Base-by-base conservation (phyloP, 306 rosid genomes). In the Cotoneaster glaucophyllus region DNA sequence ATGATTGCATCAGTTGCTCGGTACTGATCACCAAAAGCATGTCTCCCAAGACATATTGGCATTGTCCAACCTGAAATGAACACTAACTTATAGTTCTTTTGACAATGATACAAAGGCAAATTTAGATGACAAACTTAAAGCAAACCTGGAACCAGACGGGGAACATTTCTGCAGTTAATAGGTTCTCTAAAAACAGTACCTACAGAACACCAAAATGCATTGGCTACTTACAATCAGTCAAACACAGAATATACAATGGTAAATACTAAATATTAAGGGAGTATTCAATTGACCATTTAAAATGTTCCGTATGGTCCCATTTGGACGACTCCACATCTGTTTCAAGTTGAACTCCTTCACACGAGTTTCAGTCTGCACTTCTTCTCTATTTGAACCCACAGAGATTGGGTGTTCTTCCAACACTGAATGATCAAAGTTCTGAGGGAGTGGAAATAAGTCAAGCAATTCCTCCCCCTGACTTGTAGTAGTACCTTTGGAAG, bases 151-250 rank as follows among this genome's bases (percentile, higher is more conserved):
- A 94, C 86, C 61, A 94, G 95, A 50, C 97, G 96, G 67, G 96
- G 95, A 62, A 94, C 67, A 66, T 90, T 94, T 79, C 86, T 90
- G 92, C 98, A 94, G 81, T 1, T 25, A 80, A 94, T 94, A 69
- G 98, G 98, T 75, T 94, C 98, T 87, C 98, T 87, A 77, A 92
- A 94, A 79, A 92, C 98, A 73, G 97, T 92, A 74, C 96, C 97
- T 92, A 86, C 64, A 17, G 69, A 39, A 2, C 74, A 64, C 52
- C 71, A 67, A 73, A 2, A 61, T 75, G 54, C 70, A 54, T 17
- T 52, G 26, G 26, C 56, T 53, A 56, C 26, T 73, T 64, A 22
- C 65, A 34, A 50, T 45, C 58, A 24, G 67, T 81, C 80, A 22
- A 64, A 72, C 31, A 29, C 66, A 24, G 41, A 53, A 77, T 25